These are phyloP conservation scores for Pochonia chlamydosporia DNA, from an alignment of 2,329 filamentous ascomycete genomes.

Conservation along the genomic window DNA sequence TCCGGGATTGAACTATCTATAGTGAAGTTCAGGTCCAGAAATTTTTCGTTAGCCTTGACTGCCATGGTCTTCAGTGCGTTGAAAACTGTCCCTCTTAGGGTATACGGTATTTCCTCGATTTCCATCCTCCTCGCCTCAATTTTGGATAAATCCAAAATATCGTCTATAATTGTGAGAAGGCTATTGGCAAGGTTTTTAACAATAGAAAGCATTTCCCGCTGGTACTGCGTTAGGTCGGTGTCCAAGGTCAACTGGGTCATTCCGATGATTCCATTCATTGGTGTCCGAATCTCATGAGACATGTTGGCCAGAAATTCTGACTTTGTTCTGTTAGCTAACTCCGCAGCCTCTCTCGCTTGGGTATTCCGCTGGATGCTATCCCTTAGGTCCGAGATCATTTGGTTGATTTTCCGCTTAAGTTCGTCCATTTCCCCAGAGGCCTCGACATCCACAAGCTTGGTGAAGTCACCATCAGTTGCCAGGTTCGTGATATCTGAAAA, in stretches of 20 bases:
- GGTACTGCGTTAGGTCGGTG: conserved; percentile 88
- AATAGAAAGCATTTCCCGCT: conserved; percentile 97
- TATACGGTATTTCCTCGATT: conserved; percentile 96
- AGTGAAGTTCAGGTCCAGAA: conserved; percentile 84
- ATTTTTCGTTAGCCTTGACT: conserved; percentile 94
- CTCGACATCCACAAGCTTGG: conserved; percentile 92
- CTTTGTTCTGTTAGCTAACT: conserved; percentile 95
- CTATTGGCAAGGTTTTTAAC: conserved; percentile 96
- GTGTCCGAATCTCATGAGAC: conserved; percentile 96
- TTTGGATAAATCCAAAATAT: conserved; percentile 68
- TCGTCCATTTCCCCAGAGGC: conserved; percentile 99
- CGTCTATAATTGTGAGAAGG: conserved; percentile 92
- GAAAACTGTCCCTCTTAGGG: conserved; percentile 88
- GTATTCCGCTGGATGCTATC: conserved; percentile 97
- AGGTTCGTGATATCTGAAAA: conserved; percentile 99
- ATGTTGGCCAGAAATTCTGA: conserved; percentile 98
- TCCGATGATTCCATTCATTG: conserved; percentile 95
- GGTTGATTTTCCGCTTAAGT: conserved; percentile 97
- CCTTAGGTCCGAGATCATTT: conserved; percentile 93
- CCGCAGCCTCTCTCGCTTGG: conserved; percentile 88
- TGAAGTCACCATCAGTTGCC: conserved; percentile 94
- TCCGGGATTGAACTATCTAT: conserved; percentile 92
- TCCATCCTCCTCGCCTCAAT: conserved; percentile 97
- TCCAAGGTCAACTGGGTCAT: conserved; percentile 97
- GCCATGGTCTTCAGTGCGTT: conserved; percentile 96